Evolutionary conservation across 1,284 basidiomycete genomes (phyloP).

Genomic region (Pseudozyma hubeiensis): DNA sequence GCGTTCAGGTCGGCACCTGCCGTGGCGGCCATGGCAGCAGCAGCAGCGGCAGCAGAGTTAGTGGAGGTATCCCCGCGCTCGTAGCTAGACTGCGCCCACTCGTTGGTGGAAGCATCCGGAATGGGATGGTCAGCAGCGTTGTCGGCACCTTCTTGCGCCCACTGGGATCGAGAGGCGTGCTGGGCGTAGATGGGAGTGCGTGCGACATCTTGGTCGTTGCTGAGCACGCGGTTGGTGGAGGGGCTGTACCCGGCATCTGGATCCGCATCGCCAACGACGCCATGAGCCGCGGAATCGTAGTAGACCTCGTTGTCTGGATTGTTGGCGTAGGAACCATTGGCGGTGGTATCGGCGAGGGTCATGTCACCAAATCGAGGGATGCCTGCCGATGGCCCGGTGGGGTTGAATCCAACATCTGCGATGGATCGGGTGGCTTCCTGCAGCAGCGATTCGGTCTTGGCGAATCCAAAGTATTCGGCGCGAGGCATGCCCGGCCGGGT

Average conservation of each 20-base stretch:
- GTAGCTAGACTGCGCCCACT: slow-evolving; percentile 40
- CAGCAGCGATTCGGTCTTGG: slow-evolving; percentile 58
- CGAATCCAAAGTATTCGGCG: slow-evolving; percentile 74
- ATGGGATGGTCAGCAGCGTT: slow-evolving; percentile 5
- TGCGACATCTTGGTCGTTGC: slow-evolving; percentile 30
- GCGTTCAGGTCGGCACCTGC: slow-evolving; percentile 41
- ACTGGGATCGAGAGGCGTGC: slow-evolving; percentile 42
- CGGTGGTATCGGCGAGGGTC: slow-evolving; percentile 29
- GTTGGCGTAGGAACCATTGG: slow-evolving; percentile 26
- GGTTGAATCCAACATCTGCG: slow-evolving; percentile 59
- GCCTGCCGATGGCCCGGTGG: slow-evolving; percentile 39
- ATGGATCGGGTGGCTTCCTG: slow-evolving; percentile 56
- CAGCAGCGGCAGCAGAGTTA: slow-evolving; percentile 42
- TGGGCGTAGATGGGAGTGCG: slow-evolving; percentile 51
- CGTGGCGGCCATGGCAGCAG: slow-evolving; percentile 46
- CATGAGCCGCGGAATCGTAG: slow-evolving; percentile 22
- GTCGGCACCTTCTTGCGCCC: slow-evolving; percentile 25
- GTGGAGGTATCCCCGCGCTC: slow-evolving; percentile 21
- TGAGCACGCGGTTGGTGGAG: slow-evolving; percentile 10
- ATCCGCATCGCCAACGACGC: slow-evolving; percentile 7
- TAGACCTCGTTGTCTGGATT: slow-evolving; percentile 11
- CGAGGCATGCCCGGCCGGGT: slow-evolving; percentile 85
- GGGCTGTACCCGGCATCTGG: slow-evolving; percentile 38
- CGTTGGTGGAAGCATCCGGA: slow-evolving; percentile 27
- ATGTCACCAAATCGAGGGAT: slow-evolving; percentile 40